Evolutionary conservation across 495 filamentous ascomycete genomes (phyloP).

Genomic region (Entonaema liquescens): DNA sequence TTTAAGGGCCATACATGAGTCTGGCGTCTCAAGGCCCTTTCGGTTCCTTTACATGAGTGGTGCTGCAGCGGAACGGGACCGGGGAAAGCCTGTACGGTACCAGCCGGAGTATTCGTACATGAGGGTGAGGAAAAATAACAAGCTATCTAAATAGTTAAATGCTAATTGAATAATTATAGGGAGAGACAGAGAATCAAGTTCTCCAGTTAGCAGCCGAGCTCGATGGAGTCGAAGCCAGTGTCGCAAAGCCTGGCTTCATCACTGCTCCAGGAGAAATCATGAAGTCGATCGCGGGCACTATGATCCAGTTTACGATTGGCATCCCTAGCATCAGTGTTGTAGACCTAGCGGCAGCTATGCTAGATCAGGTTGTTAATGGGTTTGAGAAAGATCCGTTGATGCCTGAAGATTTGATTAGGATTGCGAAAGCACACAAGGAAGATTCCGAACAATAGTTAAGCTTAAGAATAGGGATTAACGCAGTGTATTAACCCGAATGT

Average conservation of each 20-base stretch:
- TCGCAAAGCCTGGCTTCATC: constrained; percentile 54
- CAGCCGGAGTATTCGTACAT: constrained; percentile 54
- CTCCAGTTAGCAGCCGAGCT: constrained; percentile 50
- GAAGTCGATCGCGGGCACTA: constrained; percentile 13
- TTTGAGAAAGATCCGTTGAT: constrained; percentile 55
- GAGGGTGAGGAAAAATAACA: constrained; percentile 36
- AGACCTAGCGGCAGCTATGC: constrained; percentile 54
- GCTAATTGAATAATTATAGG: constrained; percentile 40
- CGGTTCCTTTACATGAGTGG: constrained; percentile 62
- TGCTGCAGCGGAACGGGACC: constrained; percentile 50
- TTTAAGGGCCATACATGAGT: constrained; percentile 50
- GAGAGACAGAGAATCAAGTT: constrained; percentile 53
- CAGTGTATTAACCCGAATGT: neutral
- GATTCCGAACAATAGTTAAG: neutral
- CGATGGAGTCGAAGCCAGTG: constrained; percentile 46
- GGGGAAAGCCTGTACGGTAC: constrained; percentile 46
- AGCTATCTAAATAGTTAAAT: neutral
- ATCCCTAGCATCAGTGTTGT: constrained; percentile 50
- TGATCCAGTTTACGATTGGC: constrained; percentile 19
- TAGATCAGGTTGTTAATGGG: constrained; percentile 55
- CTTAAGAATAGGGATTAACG: neutral
- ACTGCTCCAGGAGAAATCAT: constrained; percentile 37
- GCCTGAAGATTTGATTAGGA: constrained; percentile 54
- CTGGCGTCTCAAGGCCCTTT: constrained; percentile 45
- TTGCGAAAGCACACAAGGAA: constrained; percentile 38